Evolutionary conservation across 257 asterid genomes (phyloP).

Genomic region (Hygrophila difformis): DNA sequence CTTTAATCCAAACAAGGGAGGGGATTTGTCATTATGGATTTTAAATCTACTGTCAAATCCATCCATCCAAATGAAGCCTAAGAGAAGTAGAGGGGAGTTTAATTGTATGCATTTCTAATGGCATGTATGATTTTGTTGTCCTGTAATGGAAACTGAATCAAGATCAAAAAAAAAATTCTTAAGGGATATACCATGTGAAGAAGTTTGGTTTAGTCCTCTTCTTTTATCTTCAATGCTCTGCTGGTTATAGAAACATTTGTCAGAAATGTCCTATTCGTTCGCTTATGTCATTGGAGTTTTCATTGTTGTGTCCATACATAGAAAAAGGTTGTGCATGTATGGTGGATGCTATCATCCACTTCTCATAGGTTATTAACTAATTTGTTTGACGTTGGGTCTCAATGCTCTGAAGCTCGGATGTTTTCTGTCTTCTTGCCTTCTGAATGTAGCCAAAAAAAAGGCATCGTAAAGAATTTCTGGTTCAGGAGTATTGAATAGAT

Average conservation of each 20-base stretch:
- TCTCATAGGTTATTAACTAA: not conserved
- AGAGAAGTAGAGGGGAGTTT: not conserved
- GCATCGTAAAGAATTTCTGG: not conserved
- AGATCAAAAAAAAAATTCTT: not conserved
- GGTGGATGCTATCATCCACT: not conserved
- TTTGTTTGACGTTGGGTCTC: not conserved
- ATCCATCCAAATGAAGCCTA: no score
- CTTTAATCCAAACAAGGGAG: no score
- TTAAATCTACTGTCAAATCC: no score
- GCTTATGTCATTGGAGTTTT: not conserved
- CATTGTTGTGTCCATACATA: not conserved
- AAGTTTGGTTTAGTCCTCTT: not conserved
- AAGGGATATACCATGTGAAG: not conserved
- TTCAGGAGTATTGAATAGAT: not conserved
- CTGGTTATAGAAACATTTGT: not conserved
- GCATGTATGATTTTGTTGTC: not conserved
- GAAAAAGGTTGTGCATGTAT: not conserved
- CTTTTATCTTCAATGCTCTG: not conserved
- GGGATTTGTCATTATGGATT: no score
- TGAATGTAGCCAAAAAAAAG: not conserved
- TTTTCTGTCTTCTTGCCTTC: not conserved
- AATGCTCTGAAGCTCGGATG: not conserved
- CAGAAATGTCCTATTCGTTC: not conserved
- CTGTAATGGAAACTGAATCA: not conserved
- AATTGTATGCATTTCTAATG: not conserved